Evolutionary conservation across 495 filamentous ascomycete species (phyloP).

Genomic region (Talaromyces wortmannii): DNA sequence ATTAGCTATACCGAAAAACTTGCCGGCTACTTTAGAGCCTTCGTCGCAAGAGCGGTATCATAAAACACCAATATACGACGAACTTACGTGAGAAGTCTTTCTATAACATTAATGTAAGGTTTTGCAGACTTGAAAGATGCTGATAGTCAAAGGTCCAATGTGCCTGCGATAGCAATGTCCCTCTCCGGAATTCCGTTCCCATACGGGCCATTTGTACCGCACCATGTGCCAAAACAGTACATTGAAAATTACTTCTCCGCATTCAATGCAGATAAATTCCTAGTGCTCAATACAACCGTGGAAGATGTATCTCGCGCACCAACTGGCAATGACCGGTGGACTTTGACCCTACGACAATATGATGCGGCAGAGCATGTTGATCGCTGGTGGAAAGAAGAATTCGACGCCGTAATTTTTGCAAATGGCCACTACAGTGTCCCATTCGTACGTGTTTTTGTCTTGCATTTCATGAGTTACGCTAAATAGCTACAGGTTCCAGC

Average conservation of each 20-base stretch:
- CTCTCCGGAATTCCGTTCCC: constrained; percentile 40
- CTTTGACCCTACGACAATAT: constrained; percentile 33
- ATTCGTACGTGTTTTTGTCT: constrained; percentile 20
- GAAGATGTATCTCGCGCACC: constrained; percentile 33
- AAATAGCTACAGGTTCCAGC: constrained; percentile 21
- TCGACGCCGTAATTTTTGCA: constrained; percentile 42
- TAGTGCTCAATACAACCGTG: constrained; percentile 40
- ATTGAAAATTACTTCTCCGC: constrained; percentile 39
- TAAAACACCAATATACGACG: constrained; percentile 37
- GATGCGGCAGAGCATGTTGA: constrained; percentile 29
- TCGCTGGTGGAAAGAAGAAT: constrained; percentile 40
- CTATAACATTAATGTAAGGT: background rate
- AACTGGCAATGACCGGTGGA: constrained; percentile 24
- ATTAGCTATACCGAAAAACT: constrained; percentile 26
- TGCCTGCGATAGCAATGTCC: constrained; percentile 43
- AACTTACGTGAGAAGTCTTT: constrained; percentile 30
- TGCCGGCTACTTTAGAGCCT: constrained; percentile 27
- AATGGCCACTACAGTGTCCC: constrained; percentile 47
- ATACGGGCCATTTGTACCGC: constrained; percentile 44
- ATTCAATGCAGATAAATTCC: constrained; percentile 25
- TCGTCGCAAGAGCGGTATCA: constrained; percentile 32
- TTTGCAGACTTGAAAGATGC: background rate
- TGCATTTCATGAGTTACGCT: background rate
- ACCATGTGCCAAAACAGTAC: constrained; percentile 40
- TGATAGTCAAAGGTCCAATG: constrained; percentile 31